Conservation (phyloP, 83 land plant species). For the Diphasiastrum complanatum region DNA sequence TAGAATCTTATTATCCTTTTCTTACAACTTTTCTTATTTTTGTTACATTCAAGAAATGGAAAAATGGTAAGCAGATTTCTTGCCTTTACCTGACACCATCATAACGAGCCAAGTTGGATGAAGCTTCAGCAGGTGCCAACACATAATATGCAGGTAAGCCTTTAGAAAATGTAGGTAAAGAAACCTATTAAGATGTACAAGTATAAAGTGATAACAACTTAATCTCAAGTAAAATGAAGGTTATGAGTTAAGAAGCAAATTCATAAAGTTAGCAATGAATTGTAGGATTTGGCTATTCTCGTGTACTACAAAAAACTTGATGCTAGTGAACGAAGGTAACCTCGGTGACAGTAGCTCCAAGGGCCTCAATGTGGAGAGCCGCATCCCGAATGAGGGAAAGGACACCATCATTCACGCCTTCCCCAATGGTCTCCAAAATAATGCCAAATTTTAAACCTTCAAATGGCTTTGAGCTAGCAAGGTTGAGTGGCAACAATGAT, state of each 20-base stretch:
- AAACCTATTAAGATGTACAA: slow-evolving; percentile 41
- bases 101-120: slow-evolving; percentile 92
- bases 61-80: not conserved
- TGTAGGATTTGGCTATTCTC: not conserved
- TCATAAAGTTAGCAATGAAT: not conserved
- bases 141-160: slow-evolving; percentile 94
- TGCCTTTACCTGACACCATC: slow-evolving; percentile 78
- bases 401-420: slow-evolving; percentile 68
- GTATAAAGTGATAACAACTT: not conserved
- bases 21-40: slow-evolving; percentile 81
- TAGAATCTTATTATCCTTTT: too few relatives aligned
- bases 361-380: slow-evolving; percentile 62
- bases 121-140: slow-evolving; percentile 89
- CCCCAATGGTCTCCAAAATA: slow-evolving; percentile 71
- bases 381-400: slow-evolving; percentile 54
- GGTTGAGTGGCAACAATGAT: slow-evolving; percentile 30
- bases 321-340: slow-evolving; percentile 24
- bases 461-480: slow-evolving; percentile 58
- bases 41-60: slow-evolving; percentile 17
- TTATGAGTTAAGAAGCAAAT: not conserved
- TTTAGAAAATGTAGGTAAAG: slow-evolving; percentile 66
- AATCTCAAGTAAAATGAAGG: not conserved
- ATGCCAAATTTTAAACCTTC: slow-evolving; percentile 73
- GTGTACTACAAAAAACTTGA: not conserved
- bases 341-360: slow-evolving; percentile 73